phyloP scores from a whole-genome alignment of 1,139 yeast species.

The Groenewaldozyma auringiensis region DNA sequence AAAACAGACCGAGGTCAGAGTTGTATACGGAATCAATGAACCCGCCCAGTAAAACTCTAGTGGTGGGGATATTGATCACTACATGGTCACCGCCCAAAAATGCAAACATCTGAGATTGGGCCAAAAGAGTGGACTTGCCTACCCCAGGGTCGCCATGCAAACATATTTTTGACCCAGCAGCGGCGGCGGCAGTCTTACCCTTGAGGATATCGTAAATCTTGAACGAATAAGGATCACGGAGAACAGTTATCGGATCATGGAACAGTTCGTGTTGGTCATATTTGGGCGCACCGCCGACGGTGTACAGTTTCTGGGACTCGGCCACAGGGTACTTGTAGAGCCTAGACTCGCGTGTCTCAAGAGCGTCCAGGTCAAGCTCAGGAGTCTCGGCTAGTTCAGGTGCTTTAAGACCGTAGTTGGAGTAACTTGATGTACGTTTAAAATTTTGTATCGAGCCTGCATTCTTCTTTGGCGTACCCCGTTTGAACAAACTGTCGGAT shows the following conservation, averaged over 20 bases:
- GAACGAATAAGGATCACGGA: constrained; percentile 32
- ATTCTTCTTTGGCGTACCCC: constrained; percentile 26
- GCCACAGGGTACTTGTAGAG: constrained; percentile 20
- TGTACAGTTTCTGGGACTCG: constrained; percentile 26
- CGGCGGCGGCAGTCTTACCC: constrained; percentile 18
- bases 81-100: constrained; percentile 42
- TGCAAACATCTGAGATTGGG: constrained; percentile 68
- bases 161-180: constrained; percentile 44
- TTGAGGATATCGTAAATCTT: constrained; percentile 25
- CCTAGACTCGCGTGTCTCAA: constrained; percentile 4
- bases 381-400: constrained; percentile 10
- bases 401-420: constrained; percentile 22
- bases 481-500: constrained; percentile 18
- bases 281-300: constrained; percentile 41
- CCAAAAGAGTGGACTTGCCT: constrained; percentile 69
- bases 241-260: constrained; percentile 39
- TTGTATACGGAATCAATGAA: constrained; percentile 59
- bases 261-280: constrained; percentile 49
- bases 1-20: constrained; percentile 43
- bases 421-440: constrained; percentile 28
- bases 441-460: constrained; percentile 27
- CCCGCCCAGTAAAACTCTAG: constrained; percentile 61
- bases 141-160: constrained; percentile 67
- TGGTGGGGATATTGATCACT: constrained; percentile 59
- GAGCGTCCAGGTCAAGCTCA: constrained; percentile 15